Evolutionary conservation across 2,329 filamentous ascomycete genomes (phyloP).

Genomic region (Hypoxylon rubiginosum): DNA sequence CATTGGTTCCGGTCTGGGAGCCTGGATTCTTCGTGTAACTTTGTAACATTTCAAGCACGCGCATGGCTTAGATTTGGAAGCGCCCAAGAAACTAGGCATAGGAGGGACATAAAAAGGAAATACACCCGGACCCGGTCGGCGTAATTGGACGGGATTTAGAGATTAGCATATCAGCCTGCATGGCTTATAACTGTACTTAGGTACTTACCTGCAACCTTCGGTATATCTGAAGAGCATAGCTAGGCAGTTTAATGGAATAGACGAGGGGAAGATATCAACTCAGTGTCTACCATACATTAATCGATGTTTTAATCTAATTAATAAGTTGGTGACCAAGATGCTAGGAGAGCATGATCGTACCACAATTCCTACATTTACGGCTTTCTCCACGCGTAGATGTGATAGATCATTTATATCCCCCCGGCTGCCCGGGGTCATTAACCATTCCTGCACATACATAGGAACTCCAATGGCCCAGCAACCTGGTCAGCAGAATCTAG

Average conservation of each 20-base stretch:
- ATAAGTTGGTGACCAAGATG: background rate
- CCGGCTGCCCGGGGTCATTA: too few species aligned
- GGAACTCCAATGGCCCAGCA: too few species aligned
- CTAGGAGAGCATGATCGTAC: too few species aligned
- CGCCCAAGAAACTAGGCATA: background rate
- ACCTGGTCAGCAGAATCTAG: too few species aligned
- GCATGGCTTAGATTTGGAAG: background rate
- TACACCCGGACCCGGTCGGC: background rate
- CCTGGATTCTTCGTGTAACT: background rate
- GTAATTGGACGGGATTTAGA: background rate
- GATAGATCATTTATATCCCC: too few species aligned
- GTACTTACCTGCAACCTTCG: too few species aligned
- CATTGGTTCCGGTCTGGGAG: background rate
- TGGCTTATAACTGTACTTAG: background rate
- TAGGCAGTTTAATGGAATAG: background rate
- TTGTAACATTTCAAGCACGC: background rate
- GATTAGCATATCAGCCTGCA: background rate
- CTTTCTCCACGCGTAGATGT: too few species aligned
- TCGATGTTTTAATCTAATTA: background rate
- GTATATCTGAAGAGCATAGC: background rate
- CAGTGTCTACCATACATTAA: background rate
- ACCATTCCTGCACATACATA: too few species aligned
- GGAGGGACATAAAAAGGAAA: background rate
- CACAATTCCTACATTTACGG: too few species aligned
- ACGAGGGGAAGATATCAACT: background rate